Conservation (phyloP, 805 yeast species). For the Monosporozyma servazzii region DNA sequence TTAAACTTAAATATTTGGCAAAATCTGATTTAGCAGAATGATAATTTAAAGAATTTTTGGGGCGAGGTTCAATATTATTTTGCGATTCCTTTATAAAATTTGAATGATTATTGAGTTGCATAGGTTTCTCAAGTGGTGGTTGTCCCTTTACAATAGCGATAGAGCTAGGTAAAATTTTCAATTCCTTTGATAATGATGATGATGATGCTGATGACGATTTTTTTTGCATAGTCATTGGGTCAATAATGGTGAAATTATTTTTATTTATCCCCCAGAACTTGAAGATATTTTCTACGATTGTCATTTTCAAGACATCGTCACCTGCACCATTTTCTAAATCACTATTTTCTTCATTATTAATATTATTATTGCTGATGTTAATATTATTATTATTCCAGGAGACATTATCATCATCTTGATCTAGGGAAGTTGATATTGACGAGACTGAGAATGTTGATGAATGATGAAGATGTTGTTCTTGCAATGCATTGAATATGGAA, state of each 20-base stretch:
- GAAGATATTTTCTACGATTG: constrained; percentile 65
- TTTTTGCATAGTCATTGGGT: constrained; percentile 1
- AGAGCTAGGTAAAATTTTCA: constrained; percentile 22
- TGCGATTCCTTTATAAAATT: neutral
- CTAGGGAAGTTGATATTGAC: neutral
- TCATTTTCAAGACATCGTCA: constrained; percentile 43
- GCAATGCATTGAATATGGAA: neutral
- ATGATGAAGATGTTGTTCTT: neutral
- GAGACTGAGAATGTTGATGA: neutral
- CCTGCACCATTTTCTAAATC: neutral
- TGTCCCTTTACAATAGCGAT: constrained; percentile 12
- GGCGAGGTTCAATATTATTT: neutral
- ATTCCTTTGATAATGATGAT: neutral
- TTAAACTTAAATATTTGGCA: constrained; percentile 49
- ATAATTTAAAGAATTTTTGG: constrained; percentile 31
- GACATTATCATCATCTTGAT: neutral
- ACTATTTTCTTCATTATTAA: neutral
- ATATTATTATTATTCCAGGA: too few relatives aligned
- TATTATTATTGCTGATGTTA: neutral
- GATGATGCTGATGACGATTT: neutral
- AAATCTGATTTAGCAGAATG: constrained; percentile 48
- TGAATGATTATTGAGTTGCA: neutral
- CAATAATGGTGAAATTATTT: constrained; percentile 23
- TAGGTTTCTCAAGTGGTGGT: neutral
- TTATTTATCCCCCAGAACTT: constrained; percentile 54